A percentile compares a stretch with the other conserved stretches of the same genome.
These are phyloP conservation scores for Artemisia annua DNA, from an alignment of 129 eudicot genomes.

Conservation along the genomic window DNA sequence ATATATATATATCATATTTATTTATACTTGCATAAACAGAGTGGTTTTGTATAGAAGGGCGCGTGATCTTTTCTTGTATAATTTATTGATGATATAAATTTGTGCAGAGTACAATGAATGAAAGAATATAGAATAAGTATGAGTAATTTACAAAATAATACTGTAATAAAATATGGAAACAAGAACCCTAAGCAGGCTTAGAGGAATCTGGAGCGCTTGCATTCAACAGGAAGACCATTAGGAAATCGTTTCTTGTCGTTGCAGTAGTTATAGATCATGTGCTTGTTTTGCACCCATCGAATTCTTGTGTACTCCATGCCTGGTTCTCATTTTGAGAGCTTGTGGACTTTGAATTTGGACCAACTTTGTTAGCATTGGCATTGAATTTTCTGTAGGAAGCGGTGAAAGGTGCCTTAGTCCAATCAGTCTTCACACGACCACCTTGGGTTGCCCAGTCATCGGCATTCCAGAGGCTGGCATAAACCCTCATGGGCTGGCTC, in stretches of 20 bases:
- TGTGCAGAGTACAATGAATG: too few species aligned
- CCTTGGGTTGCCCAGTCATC: constrained; percentile 42
- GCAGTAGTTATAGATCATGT: constrained; percentile 30
- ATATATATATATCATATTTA: too few species aligned
- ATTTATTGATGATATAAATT: too few species aligned
- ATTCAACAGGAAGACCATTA: constrained; percentile 3
- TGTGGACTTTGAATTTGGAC: neutral
- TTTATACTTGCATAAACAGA: too few species aligned
- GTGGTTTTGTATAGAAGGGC: too few species aligned
- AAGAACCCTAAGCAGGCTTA: too few species aligned
- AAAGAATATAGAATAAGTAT: too few species aligned
- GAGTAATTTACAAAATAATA: too few species aligned
- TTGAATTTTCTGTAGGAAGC: constrained; percentile 16
- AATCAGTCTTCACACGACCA: constrained; percentile 37
- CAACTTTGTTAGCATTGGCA: constrained; percentile 10
- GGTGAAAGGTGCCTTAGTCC: constrained; percentile 34
- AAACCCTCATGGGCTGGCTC: constrained; percentile 39
- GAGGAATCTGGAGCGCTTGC: too few species aligned
- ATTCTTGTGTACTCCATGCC: constrained; percentile 30
- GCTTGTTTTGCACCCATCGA: constrained; percentile 27
- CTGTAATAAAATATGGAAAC: too few species aligned
- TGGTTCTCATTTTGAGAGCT: constrained; percentile 11
- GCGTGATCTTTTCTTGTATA: too few species aligned
- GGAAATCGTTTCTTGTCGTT: constrained; percentile 18
- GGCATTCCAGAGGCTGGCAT: constrained; percentile 39